These are phyloP conservation scores for Colletotrichum ledebouriae DNA, from an alignment of 2,329 filamentous ascomycete genomes.

Conservation along the genomic window DNA sequence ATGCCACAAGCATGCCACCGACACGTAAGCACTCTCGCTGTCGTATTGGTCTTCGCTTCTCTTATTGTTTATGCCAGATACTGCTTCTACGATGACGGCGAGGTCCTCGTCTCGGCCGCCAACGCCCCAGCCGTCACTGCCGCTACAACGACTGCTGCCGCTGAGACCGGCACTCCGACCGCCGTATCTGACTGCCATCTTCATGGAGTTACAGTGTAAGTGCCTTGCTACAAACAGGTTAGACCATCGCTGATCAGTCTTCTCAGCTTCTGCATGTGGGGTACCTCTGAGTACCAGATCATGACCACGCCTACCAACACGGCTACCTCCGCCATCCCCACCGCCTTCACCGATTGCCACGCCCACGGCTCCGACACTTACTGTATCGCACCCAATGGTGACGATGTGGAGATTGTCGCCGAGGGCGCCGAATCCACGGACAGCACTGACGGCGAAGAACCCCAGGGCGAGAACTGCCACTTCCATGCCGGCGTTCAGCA, in stretches of 20 bases:
- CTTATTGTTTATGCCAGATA: constrained; percentile 49
- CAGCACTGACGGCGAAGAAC: constrained; percentile 42
- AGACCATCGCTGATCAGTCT: constrained; percentile 27
- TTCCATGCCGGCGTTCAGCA: constrained; percentile 83
- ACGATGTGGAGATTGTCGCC: constrained; percentile 70
- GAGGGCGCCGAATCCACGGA: constrained; percentile 49
- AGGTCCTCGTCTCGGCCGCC: constrained; percentile 54
- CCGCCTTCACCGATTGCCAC: constrained; percentile 76
- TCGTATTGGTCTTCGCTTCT: not conserved
- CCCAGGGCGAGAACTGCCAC: constrained; percentile 70
- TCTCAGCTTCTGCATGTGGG: constrained; percentile 60
- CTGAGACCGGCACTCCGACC: constrained; percentile 46
- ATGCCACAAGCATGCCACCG: constrained; percentile 65
- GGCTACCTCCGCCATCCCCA: constrained; percentile 67
- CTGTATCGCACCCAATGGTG: constrained; percentile 71
- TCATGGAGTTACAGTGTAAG: constrained; percentile 57
- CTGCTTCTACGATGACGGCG: constrained; percentile 59
- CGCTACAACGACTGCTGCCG: constrained; percentile 25
- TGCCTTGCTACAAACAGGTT: not conserved
- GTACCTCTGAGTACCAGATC: constrained; percentile 58
- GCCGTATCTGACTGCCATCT: constrained; percentile 58
- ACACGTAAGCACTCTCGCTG: constrained; percentile 56
- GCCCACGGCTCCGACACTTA: constrained; percentile 69
- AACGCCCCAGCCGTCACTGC: constrained; percentile 42
- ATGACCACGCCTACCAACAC: constrained; percentile 60